phyloP scores from a whole-genome alignment of 106 monocot genomes.

The Allium fistulosum region DNA sequence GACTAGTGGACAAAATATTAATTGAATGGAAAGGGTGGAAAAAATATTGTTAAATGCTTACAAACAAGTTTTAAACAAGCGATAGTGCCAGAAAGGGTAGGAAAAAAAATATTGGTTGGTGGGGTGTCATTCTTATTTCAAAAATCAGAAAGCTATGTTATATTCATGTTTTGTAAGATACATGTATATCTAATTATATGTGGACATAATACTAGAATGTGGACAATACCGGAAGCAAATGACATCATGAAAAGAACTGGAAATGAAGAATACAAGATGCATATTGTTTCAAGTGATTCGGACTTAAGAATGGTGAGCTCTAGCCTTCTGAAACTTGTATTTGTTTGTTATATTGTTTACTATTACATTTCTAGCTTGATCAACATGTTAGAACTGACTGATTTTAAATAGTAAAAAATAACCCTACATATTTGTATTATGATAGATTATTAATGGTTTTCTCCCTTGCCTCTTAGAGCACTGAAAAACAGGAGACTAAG shows the following conservation, averaged over 20 bases:
- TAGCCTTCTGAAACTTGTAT: not conserved
- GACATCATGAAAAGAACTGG: slow-evolving; percentile 32
- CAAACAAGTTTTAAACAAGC: no score
- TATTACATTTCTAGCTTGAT: no score
- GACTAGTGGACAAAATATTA: no score
- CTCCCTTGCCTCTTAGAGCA: not conserved
- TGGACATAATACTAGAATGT: slow-evolving; percentile 39
- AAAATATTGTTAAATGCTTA: no score
- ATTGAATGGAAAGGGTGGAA: no score
- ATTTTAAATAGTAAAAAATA: not conserved
- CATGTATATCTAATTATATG: not conserved
- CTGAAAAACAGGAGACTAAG: slow-evolving; percentile 15
- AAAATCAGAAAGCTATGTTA: not conserved
- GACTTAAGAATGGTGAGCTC: no score
- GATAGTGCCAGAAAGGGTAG: no score
- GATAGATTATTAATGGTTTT: not conserved
- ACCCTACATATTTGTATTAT: not conserved
- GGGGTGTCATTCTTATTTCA: not conserved
- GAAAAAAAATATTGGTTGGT: no score
- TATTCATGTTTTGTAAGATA: not conserved
- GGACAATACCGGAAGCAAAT: slow-evolving; percentile 64
- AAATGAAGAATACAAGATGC: slow-evolving; percentile 34
- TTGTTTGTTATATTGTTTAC: not conserved
- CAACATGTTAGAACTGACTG: no score
- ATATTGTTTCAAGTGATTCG: not conserved